Evolutionary conservation across 108 stramenopile species (phyloP), one percentile per base, ranked within the genome.

Genomic region (Mediolabrus comicus): DNA sequence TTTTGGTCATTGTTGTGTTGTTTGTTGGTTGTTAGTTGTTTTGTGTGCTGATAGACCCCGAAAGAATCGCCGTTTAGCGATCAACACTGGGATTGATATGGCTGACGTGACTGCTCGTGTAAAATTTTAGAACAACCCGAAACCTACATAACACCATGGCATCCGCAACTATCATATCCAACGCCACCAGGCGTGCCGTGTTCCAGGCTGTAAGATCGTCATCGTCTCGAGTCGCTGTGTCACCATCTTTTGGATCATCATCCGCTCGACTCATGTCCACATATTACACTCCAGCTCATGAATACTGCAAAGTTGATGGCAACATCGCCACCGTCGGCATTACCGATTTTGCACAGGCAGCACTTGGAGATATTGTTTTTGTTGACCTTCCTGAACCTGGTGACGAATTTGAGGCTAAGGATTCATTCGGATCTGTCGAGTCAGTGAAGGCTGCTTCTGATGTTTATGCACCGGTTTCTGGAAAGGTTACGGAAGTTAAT

Each of bases 391-490:
- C 99, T 4, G 86, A 87, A 39, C 83, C 92, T 35, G 99, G 90
- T 32, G 96, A 95, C 63, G 75, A 84, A 34, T 92, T 97, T 71
- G 94, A 89, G 28, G 93, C 90, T 60, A 94, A 92, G 52, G 95
- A 95, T 24, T 71, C 84, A 35, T 97, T 98, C 79, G 98, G 95
- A 36, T 86, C 88, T 35, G 98, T 99, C 30, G 99, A 98, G 79
- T 98, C 98, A n/a, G 99, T 99, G 63, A 99, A 99, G 88, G 98
- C 98, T 11, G 98, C 99, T 10, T 92, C 89, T 9, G 99, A 99
- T 62, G 98, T 99, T 9, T 96, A 92, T 60, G 91, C 91, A 25
- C 95, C 96, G 25, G 85, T 97, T 16, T 64, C 78, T 32, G 95
- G 98, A 49, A 93, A 65, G 22, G 86, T 97, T 9, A 11, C 87